Evolutionary conservation across 768 basidiomycete genomes (phyloP).

Genomic region (Kwoniella dendrophila): DNA sequence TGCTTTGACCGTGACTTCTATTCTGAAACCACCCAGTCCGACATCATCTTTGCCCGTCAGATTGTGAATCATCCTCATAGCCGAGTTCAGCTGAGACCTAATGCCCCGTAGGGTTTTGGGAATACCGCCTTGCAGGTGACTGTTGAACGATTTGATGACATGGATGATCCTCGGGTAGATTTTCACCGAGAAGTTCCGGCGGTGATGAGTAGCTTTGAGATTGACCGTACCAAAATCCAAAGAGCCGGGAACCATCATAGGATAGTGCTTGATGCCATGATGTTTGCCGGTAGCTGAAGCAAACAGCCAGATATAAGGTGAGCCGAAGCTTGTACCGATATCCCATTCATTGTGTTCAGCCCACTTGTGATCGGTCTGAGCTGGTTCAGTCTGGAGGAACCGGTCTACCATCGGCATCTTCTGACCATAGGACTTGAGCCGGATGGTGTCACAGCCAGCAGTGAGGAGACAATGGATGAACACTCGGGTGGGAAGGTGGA

Average conservation of each 20-base stretch:
- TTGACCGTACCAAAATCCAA: too few species aligned
- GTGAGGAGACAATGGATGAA: slow-evolving; percentile 25
- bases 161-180: slow-evolving; percentile 34
- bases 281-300: too few species aligned
- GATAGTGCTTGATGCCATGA: too few species aligned
- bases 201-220: slow-evolving; percentile 3
- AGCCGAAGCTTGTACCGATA: too few species aligned
- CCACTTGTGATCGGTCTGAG: too few species aligned
- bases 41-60: slow-evolving; percentile 8
- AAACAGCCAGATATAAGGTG: too few species aligned
- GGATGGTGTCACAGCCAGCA: slow-evolving; percentile 16
- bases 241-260: too few species aligned
- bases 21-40: slow-evolving; percentile 30
- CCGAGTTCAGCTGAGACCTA: background rate
- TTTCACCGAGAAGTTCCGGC: slow-evolving; percentile 23
- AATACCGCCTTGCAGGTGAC: slow-evolving; percentile 22
- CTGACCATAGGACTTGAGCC: slow-evolving; percentile 31
- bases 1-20: slow-evolving; percentile 35
- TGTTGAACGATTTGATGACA: slow-evolving; percentile 39
- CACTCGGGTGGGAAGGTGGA: slow-evolving; percentile 16
- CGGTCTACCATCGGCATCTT: slow-evolving; percentile 20
- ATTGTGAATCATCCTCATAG: slow-evolving; percentile 26
- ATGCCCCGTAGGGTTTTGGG: slow-evolving; percentile 18
- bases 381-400: slow-evolving; percentile 23
- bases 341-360: too few species aligned